Base-by-base conservation (phyloP, 2,329 filamentous ascomycete species). In the Microdochium trichocladiopsis region DNA sequence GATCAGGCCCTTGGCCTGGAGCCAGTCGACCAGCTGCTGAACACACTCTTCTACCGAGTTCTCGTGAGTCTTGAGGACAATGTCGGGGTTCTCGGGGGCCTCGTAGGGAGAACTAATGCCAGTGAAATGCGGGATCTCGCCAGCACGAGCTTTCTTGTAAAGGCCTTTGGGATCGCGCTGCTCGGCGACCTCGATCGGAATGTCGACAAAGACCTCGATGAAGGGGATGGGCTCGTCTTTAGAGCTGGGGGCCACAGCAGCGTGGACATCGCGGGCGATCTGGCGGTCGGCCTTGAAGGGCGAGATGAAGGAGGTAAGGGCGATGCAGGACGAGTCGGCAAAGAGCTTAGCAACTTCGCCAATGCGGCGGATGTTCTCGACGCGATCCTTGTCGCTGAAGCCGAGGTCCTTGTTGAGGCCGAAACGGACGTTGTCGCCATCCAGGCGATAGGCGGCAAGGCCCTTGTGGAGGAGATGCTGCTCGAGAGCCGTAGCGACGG, bases 381-480 rank as follows among this genome's bases (percentile, higher is more conserved):
- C 95, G 62, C 94, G 85, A 76, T 96, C 92, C 66, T 84, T 83
- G 67, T 96, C 93, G 58, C 84, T 88, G 78, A 97, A 99, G 16
- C 93, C 93, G 11, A 99, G 82, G 75, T 97, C 93, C 74, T 95
- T 95, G 83, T 97, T 99, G 60, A 99, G 80, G 16, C 94, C 94
- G 75, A 97, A 96, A 56, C 94, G 93, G 60, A 99, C 87, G 73
- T 99, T 99, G 81, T 99, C 94, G 65, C 93, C 94, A 72, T 99
- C 94, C 25, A 99, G 86, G 51, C 94, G 86, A 81, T 99, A 99
- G 55, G 92, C 88, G 52, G 86, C 77, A 50, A 94, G 76, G 45
- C 86, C 87, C 11, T 90, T 80, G 70, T 95, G 91, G 52, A 99
- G 83, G 31, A 99, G 86, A 71, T 96, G 91, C 76, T 96, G 93